Conservation (phyloP, 768 basidiomycete species). For the Termitomyces sp. region DNA sequence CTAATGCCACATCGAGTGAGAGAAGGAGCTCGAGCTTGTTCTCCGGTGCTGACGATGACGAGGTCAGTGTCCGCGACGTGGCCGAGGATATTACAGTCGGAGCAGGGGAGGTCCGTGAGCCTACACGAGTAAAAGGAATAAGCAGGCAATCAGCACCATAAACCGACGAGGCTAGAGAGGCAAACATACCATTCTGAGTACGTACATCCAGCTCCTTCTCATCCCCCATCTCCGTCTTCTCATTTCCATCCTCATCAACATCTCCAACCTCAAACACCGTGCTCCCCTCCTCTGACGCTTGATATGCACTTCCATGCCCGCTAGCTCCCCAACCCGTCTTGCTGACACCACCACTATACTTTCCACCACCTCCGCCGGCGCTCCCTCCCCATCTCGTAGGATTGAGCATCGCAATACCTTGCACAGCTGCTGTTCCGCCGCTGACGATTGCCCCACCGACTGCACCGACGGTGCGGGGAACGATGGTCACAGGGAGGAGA, state of each 20-base stretch:
- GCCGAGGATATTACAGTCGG: background rate
- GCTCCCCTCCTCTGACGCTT: constrained; percentile 31
- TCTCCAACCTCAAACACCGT: constrained; percentile 49
- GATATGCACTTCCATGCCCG: constrained; percentile 12
- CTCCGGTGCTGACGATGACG: background rate
- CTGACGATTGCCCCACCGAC: constrained; percentile 66
- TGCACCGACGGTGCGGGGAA: constrained; percentile 73
- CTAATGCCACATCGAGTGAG: constrained; percentile 85
- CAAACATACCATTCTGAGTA: constrained; percentile 3
- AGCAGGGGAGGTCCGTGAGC: constrained; percentile 3
- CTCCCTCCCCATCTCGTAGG: constrained; percentile 78
- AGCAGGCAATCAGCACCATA: background rate
- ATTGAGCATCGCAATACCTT: constrained; percentile 86
- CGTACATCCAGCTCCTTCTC: constrained; percentile 9
- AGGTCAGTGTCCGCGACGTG: constrained; percentile 1
- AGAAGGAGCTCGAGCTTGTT: constrained; percentile 77
- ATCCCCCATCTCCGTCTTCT: constrained; percentile 2
- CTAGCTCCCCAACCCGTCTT: constrained; percentile 15
- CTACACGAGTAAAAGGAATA: background rate
- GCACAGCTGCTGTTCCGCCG: constrained; percentile 71
- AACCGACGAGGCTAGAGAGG: background rate
- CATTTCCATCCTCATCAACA: constrained; percentile 30
- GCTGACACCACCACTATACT: constrained; percentile 12
- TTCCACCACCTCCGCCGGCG: background rate
- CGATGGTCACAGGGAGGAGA: constrained; percentile 91